Base-by-base conservation (phyloP, 2,329 filamentous ascomycete species). In the Ophiocordyceps australis region DNA sequence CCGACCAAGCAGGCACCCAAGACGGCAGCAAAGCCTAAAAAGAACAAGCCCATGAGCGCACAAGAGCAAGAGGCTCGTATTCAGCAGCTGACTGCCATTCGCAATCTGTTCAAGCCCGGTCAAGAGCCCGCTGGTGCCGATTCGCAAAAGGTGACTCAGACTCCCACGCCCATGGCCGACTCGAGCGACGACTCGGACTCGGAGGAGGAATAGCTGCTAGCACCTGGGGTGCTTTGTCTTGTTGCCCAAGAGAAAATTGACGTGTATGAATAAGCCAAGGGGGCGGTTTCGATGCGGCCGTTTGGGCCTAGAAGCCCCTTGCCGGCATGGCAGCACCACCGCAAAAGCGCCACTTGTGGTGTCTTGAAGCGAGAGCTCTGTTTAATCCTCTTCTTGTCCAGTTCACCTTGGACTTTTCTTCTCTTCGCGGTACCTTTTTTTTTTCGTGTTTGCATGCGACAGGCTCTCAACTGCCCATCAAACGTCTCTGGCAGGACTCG, bases 1-100 rank as follows among this genome's bases (percentile, higher is more conserved):
- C 31, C 43, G 7, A 32, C 41, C 16, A 50, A 52, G 31, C 38
- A 42, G 26, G 30, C 42, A 0, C 32, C 45, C 25, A 42, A 46
- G 22, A 35, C 43, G 11, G 40, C 41, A 17, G 46, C 52, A 34
- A 70, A 71, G 46, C 66, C 65, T 27, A 73, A 72, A 54, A 76
- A 76, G 57, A 77, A 79, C 47, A 79, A 79, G 56, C 74, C 74
- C 2, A 79, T 79, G 74, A 73, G 65, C 43, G 74, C 74, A 34
- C 54, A 56, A 14, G 73, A 79, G 46, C 74, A 79, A 45, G 71
- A 77, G 38, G 59, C 62, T 15, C 67, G 65, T 29, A 76, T 79
- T 37, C 57, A 61, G 16, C 55, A 65, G 39, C 56, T 79, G 24
- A 59, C 64, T 36, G 58, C 60, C 31, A 58, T 69, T 32, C 49